Percentiles rank a stretch among this genome's conserved stretches.
Conservation (phyloP, 805 yeast species). For the Candida coquimbonensis region DNA sequence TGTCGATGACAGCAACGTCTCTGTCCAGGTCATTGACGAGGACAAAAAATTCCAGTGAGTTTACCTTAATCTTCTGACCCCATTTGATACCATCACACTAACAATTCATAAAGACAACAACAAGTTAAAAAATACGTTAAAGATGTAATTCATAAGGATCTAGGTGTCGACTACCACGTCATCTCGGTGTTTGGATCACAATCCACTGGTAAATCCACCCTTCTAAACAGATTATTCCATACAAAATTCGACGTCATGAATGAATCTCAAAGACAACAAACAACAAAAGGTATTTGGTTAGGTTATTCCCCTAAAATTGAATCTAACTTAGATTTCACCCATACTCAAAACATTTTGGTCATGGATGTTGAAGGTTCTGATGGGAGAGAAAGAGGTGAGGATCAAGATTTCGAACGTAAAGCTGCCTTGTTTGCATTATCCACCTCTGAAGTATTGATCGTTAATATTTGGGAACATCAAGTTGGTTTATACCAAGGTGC, state of each 20-base stretch:
- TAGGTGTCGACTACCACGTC: constrained; percentile 76
- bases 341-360: constrained; percentile 43
- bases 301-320: constrained; percentile 45
- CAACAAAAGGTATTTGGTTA: constrained; percentile 81
- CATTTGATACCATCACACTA: not conserved
- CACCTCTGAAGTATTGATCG: constrained; percentile 82
- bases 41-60: constrained; percentile 37
- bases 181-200: constrained; percentile 97
- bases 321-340: constrained; percentile 11
- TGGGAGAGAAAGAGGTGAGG: constrained; percentile 96
- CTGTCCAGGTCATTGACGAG: constrained; percentile 51
- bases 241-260: constrained; percentile 93
- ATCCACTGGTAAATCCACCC: constrained; percentile 92
- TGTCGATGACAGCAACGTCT: constrained; percentile 10
- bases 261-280: constrained; percentile 78
- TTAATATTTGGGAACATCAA: constrained; percentile 96
- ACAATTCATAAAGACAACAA: not conserved
- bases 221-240: constrained; percentile 77
- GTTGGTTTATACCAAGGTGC: constrained; percentile 97
- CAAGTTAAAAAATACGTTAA: constrained; percentile 21
- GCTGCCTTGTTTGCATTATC: constrained; percentile 93
- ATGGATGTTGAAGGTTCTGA: constrained; percentile 99
- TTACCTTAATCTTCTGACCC: not conserved
- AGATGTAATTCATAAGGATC: constrained; percentile 31
- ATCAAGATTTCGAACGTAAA: constrained; percentile 95